phyloP scores from a whole-genome alignment of 2,329 filamentous ascomycete genomes.

The Aspergillus alliaceus region DNA sequence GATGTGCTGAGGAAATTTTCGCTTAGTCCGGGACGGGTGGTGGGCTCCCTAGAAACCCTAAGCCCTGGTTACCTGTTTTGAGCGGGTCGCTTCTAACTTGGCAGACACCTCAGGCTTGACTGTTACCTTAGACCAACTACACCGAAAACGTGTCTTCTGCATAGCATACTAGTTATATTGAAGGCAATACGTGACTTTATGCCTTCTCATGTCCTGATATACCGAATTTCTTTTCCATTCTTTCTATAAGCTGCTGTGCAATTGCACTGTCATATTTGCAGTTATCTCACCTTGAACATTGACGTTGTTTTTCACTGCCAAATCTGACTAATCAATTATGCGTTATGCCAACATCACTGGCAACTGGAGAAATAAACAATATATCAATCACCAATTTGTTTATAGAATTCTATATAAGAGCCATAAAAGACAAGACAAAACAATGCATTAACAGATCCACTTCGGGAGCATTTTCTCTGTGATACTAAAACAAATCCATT shows the following conservation, averaged over 20 bases:
- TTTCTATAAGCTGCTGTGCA: too few species aligned
- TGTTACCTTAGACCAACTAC: background rate
- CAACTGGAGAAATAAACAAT: background rate
- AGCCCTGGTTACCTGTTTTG: slow-evolving; percentile 31
- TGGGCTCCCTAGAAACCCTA: slow-evolving; percentile 35
- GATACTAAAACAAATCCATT: background rate
- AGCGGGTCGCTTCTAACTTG: slow-evolving; percentile 3
- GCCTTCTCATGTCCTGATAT: too few species aligned
- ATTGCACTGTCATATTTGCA: background rate
- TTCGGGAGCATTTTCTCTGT: background rate
- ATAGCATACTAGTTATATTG: background rate
- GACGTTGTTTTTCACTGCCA: background rate
- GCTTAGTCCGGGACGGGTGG: slow-evolving; percentile 36
- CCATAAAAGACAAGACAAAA: background rate
- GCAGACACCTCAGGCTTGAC: slow-evolving; percentile 9
- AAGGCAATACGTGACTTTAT: background rate
- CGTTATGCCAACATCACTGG: background rate
- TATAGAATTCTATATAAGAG: too few species aligned
- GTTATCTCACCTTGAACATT: background rate
- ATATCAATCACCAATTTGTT: background rate
- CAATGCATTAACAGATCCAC: background rate
- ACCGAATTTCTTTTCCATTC: too few species aligned
- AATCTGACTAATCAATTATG: background rate
- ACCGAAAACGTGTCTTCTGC: background rate
- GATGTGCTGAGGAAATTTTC: slow-evolving; percentile 45